Conservation (phyloP, 768 basidiomycete species). For the Candolleomyces efflorescens region DNA sequence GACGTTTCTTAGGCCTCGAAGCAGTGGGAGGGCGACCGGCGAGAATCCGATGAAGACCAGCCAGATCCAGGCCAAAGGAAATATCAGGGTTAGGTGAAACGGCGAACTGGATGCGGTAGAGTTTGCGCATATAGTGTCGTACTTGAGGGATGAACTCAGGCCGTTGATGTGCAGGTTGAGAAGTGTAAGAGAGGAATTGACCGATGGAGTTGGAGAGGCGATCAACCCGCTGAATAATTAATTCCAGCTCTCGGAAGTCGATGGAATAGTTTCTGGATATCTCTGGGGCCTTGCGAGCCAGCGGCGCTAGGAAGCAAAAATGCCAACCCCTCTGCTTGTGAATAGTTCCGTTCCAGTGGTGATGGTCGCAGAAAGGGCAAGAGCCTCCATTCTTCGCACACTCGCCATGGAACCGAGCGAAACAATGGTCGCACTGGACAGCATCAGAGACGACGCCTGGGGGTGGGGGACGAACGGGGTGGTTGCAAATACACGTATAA, state of each 20-base stretch:
- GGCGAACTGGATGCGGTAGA: conserved; percentile 87
- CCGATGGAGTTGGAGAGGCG: conserved; percentile 71
- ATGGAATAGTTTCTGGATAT: conserved; percentile 75
- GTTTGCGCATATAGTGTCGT: conserved; percentile 86
- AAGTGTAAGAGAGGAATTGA: conserved; percentile 73
- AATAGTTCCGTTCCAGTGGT: conserved; percentile 86
- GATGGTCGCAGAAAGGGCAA: conserved; percentile 88
- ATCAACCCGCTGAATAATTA: conserved; percentile 76
- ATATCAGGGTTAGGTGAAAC: conserved; percentile 78
- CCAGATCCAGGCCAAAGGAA: conserved; percentile 79
- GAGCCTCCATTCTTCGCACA: conserved; percentile 88
- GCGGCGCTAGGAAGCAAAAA: conserved; percentile 72
- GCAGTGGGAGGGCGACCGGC: conserved; percentile 53
- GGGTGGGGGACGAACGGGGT: conserved; percentile 75
- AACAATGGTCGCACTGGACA: conserved; percentile 88
- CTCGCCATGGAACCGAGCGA: conserved; percentile 79
- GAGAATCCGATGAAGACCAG: conserved; percentile 76
- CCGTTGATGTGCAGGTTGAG: conserved; percentile 66
- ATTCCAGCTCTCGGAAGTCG: conserved; percentile 76
- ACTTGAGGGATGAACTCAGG: conserved; percentile 77
- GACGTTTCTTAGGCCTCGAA: conserved; percentile 52
- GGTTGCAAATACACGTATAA: conserved; percentile 79
- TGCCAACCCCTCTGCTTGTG: conserved; percentile 82
- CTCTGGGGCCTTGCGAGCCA: conserved; percentile 71
- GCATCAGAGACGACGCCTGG: conserved; percentile 73